Conservation (phyloP, 345 rosid species). For the sweet orange (Citrus sinensis) region DNA sequence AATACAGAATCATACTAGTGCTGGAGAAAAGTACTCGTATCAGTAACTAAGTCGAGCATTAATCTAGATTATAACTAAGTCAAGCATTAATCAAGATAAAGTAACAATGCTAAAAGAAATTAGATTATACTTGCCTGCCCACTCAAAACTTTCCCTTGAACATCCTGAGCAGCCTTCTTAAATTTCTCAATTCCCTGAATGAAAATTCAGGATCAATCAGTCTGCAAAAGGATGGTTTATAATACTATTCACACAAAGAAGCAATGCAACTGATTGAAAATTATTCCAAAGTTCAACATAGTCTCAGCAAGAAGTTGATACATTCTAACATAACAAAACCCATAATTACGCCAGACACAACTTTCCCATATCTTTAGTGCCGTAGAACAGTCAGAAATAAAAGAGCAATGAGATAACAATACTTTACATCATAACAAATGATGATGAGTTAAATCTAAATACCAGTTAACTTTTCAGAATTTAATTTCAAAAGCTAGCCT, state of each 20-base stretch:
- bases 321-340: neutral
- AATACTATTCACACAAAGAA: neutral
- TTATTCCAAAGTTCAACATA: neutral
- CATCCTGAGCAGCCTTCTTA: slow-evolving; percentile 83
- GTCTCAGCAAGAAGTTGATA: neutral
- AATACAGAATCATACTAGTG: neutral
- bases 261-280: neutral
- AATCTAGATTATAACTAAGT: neutral
- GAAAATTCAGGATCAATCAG: slow-evolving; percentile 15
- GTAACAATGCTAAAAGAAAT: neutral
- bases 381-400: neutral
- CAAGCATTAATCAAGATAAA: neutral
- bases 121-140: slow-evolving; percentile 55
- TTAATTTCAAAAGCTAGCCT: neutral
- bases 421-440: neutral
- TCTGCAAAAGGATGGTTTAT: neutral
- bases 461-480: slow-evolving; percentile 1
- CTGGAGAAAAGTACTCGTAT: neutral
- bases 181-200: slow-evolving; percentile 91
- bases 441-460: neutral
- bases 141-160: slow-evolving; percentile 65
- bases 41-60: neutral
- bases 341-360: neutral
- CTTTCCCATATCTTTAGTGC: neutral
- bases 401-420: neutral